Evolutionary conservation across 208 protist species (phyloP).

Genomic region (Trichomonas vaginalis): DNA sequence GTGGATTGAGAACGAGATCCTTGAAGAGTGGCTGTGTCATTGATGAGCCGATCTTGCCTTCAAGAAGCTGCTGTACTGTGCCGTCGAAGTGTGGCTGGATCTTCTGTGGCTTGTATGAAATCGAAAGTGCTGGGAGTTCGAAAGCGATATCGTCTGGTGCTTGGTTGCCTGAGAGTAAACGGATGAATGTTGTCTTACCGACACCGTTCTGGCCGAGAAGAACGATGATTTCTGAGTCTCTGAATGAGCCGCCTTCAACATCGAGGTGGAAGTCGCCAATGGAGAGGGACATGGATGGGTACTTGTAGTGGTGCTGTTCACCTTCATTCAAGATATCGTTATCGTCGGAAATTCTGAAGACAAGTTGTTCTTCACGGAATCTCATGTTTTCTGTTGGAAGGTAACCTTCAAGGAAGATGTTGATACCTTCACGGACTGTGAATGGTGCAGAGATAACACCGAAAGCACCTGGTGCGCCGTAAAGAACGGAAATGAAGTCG

Average conservation of each 20-base stretch:
- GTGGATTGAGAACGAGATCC: slow-evolving; percentile 87
- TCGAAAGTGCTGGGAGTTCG: slow-evolving; percentile 71
- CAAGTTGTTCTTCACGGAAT: slow-evolving; percentile 87
- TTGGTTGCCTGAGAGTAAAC: slow-evolving; percentile 79
- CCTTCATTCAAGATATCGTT: neutral
- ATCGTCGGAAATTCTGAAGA: slow-evolving; percentile 60
- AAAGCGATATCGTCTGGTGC: slow-evolving; percentile 36
- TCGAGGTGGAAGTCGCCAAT: slow-evolving; percentile 49
- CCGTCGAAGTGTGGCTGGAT: slow-evolving; percentile 86
- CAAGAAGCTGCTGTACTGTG: slow-evolving; percentile 71
- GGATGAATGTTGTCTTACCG: slow-evolving; percentile 98
- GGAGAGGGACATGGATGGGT: slow-evolving; percentile 87
- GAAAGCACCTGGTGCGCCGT: slow-evolving; percentile 94
- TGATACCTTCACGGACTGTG: slow-evolving; percentile 94
- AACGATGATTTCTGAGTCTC: slow-evolving; percentile 90
- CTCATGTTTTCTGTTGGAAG: slow-evolving; percentile 98
- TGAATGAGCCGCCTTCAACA: slow-evolving; percentile 74
- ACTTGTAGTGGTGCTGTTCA: slow-evolving; percentile 34
- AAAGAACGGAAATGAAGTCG: slow-evolving; percentile 96
- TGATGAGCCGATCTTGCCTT: slow-evolving; percentile 76
- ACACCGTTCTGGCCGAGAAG: slow-evolving; percentile 98
- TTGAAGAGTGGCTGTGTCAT: slow-evolving; percentile 89
- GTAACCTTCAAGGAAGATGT: slow-evolving; percentile 97
- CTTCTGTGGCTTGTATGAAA: slow-evolving; percentile 99
- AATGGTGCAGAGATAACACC: slow-evolving; percentile 99